Base-by-base conservation (phyloP, 1,284 basidiomycete genomes). In the Irpex sp. region DNA sequence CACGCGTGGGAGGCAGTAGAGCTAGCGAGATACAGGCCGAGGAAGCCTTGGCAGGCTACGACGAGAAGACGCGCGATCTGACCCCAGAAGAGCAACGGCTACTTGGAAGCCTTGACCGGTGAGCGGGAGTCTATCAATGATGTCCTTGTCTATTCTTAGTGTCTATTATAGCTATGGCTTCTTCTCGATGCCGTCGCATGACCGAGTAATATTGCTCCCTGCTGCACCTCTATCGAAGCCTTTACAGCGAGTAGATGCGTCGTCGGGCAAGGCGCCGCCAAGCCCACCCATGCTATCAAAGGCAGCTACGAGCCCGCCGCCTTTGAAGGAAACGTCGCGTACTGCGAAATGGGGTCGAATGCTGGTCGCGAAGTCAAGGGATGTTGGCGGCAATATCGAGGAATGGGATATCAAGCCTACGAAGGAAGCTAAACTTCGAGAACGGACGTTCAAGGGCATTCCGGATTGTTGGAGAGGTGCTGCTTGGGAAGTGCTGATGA, bases 391-490 rank as follows among this genome's bases (percentile, higher is more conserved):
- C 4, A 96, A 96, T 72, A 79, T 89, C n/a, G 78, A 85, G 48
- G 74, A 81, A 9, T 97, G 95, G 95, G 76, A 73, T 31, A 81
- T 96, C 69, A 84, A 82, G 49, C 70, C 81, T 3, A 80, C 83
- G 59, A 88, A 92, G 79, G 82, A 85, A 72, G 72, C 74, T 67
- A 86, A 94, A 75, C 77, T 92, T 47, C 82, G 88, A 51, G 79
- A 85, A 67, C 83, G 97, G 44, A 85, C 92, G 57, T 98, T 93
- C 82, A 99, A 99, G 75, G 97, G 97, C 58, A 88, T 99, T 26
- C 97, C 97, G 0, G 97, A 99, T 76, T 85, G 95, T 54, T 99
- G 97, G 97, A 84, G 97, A 57, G 82, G 87, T 63, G 96, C 93
- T 1, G 94, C 91, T 1, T 99, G 97, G 97, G 91, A 91, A 70